These are phyloP conservation scores for Fusarium chaquense DNA, from an alignment of 2,329 filamentous ascomycete species.

Conservation along the genomic window DNA sequence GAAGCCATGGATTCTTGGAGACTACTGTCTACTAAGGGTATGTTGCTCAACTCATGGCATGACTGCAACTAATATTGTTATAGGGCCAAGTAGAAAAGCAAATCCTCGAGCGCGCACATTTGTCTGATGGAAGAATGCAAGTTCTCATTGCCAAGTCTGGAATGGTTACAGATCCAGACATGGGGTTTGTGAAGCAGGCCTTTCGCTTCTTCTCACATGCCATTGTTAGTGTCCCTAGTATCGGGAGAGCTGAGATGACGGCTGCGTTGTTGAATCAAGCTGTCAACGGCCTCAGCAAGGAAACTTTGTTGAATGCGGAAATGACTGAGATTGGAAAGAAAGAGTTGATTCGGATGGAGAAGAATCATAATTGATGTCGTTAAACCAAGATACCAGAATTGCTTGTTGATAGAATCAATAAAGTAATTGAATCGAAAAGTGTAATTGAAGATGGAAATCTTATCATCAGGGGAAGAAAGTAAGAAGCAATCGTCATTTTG, in stretches of 20 bases:
- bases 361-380: not conserved
- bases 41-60: conserved; percentile 14
- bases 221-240: conserved; percentile 49
- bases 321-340: conserved; percentile 53
- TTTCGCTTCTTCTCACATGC: conserved; percentile 17
- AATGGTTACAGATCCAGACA: conserved; percentile 49
- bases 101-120: conserved; percentile 56
- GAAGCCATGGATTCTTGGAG: conserved; percentile 52
- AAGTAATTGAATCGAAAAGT: not conserved
- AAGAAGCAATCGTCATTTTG: not conserved
- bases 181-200: conserved; percentile 11
- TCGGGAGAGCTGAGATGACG: conserved; percentile 55
- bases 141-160: conserved; percentile 58
- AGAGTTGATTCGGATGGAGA: conserved; percentile 2
- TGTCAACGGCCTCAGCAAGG: conserved; percentile 60
- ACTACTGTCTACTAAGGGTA: conserved; percentile 63
- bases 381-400: not conserved
- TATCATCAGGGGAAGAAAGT: no score
- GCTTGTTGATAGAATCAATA: not conserved
- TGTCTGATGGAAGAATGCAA: conserved; percentile 55
- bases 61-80: not conserved
- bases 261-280: conserved; percentile 60
- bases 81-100: conserved; percentile 62
- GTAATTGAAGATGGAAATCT: no score
- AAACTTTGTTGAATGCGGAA: conserved; percentile 59